phyloP scores from a whole-genome alignment of 177 flowering plant species.

The Vitis hybrid region DNA sequence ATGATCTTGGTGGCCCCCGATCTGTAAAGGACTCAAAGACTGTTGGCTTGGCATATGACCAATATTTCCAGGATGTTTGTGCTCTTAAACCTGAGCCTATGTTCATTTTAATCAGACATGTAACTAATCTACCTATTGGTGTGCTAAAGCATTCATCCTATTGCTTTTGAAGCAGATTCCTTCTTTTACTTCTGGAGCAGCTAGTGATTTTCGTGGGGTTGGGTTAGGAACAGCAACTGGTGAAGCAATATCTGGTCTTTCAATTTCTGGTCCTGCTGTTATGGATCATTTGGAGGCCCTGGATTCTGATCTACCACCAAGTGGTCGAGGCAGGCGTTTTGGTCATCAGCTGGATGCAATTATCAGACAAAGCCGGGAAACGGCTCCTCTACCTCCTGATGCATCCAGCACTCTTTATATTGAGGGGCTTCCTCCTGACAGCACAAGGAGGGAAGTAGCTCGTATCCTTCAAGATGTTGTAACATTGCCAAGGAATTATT shows the following conservation, averaged over 20 bases:
- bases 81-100: constrained; percentile 4
- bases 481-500: not conserved
- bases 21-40: constrained; percentile 47
- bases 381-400: constrained; percentile 68
- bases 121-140: not conserved
- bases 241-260: constrained; percentile 37
- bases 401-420: constrained; percentile 65
- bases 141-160: constrained; percentile 9
- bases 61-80: constrained; percentile 53
- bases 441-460: constrained; percentile 64
- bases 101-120: not conserved
- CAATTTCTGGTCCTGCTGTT: constrained; percentile 29
- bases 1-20: constrained; percentile 38
- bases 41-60: constrained; percentile 75
- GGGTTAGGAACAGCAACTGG: constrained; percentile 38
- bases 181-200: constrained; percentile 46
- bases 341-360: constrained; percentile 33
- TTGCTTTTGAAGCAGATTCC: constrained; percentile 47
- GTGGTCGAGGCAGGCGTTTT: constrained; percentile 38
- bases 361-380: constrained; percentile 43
- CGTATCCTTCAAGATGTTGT: constrained; percentile 52
- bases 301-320: constrained; percentile 21
- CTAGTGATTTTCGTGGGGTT: constrained; percentile 28
- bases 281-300: constrained; percentile 31
- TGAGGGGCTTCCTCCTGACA: constrained; percentile 64